A percentile compares a stretch with the other conserved stretches of the same genome.
These are phyloP conservation scores for Polygonum maritimum DNA, from an alignment of 148 eudicot species.

Conservation along the genomic window DNA sequence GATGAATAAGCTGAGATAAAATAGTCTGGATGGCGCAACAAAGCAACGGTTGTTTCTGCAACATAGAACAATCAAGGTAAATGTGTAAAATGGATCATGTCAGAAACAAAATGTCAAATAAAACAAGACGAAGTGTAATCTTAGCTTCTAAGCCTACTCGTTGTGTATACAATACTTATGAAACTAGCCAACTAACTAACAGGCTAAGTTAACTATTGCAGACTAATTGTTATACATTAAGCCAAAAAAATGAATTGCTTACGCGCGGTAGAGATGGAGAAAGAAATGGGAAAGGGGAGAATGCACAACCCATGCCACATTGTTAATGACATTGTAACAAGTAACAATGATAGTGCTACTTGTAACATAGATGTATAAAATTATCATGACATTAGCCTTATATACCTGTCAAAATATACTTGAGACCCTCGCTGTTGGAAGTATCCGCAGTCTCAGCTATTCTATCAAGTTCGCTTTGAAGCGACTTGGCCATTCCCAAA, in stretches of 20 bases:
- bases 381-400: not conserved
- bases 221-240: too few species aligned
- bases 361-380: not conserved
- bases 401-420: slow-evolving; percentile 43
- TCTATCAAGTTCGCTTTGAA: slow-evolving; percentile 72
- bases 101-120: not conserved
- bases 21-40: slow-evolving; percentile 93
- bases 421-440: slow-evolving; percentile 64
- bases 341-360: too few species aligned
- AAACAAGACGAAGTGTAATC: too few species aligned
- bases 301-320: not conserved
- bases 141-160: too few species aligned
- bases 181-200: too few species aligned
- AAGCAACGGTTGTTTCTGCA: slow-evolving; percentile 84
- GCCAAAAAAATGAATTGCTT: too few species aligned
- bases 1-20: slow-evolving; percentile 87
- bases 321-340: too few species aligned
- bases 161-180: too few species aligned
- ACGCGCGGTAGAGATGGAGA: too few species aligned
- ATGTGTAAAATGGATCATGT: not conserved
- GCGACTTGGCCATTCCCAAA: slow-evolving; percentile 74
- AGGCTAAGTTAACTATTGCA: too few species aligned
- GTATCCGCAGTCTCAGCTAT: slow-evolving; percentile 83
- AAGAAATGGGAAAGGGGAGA: not conserved
- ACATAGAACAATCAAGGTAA: not conserved